Base-by-base conservation (phyloP, 768 basidiomycete genomes). In the Trametes villosa region DNA sequence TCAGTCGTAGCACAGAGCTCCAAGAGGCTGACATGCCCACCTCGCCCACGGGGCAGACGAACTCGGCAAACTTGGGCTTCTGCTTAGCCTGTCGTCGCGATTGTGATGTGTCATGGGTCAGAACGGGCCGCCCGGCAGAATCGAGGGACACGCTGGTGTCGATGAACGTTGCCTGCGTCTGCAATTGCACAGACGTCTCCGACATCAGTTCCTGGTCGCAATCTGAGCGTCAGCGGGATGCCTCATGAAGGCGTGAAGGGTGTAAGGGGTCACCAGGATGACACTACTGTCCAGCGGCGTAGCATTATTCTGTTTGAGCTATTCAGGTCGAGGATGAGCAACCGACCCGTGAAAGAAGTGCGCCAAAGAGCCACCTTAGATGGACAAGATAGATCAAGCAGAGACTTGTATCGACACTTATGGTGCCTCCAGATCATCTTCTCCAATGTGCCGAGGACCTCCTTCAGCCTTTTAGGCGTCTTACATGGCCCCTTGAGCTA, bases 1-100 rank as follows among this genome's bases (percentile, higher is more conserved):
- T 56, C 22, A 27, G 9, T 26, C 53, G 33, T 46, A 26, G 34
- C 13, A 17, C 8, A 5, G 11, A 7, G 17, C n/a, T 17, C 22
- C 20, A 1, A 5, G 9, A 22, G 8, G 24, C 9, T 2, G 12
- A 17, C 7, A 3, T 4, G 44, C 76, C 12, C 41, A 91, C 92
- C 78, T 92, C 88, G 9, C 75, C 65, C 62, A 86, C 72, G 53
- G 76, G 80, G 67, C 88, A 94, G 1, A 84, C 78, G 70, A 90
- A 95, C 53, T 95, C 90, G 0, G 82, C 78, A 68, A 94, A 93
- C n/a, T 83, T 82, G 13, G 92, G 92, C 71, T 92, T 94, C 52
- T 75, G 61, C 53, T 75, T 76, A 1, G 74, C 76, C 30, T 82
- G 72, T 31, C 75, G 71, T 64, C 67, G 76, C 9, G 84, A 79